Conservation (phyloP, 306 rosid genomes). For the Erythrophleum fordii region DNA sequence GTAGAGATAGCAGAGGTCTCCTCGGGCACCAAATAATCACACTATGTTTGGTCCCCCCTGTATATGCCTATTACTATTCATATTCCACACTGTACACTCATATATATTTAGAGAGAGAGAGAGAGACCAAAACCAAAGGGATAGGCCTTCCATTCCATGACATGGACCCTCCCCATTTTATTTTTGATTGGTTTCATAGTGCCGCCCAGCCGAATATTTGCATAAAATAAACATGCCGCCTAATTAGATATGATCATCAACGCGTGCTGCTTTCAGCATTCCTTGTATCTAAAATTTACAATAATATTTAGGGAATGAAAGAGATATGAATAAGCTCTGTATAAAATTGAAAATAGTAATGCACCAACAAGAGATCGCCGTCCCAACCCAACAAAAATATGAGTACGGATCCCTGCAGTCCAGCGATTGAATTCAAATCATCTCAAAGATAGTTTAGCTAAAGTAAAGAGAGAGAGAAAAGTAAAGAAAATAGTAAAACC, state of each 20-base stretch:
- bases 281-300: not conserved
- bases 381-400: not conserved
- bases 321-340: not conserved
- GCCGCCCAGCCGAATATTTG: constrained; percentile 12
- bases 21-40: constrained; percentile 22
- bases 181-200: not conserved
- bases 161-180: not conserved
- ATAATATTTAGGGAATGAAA: not conserved
- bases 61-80: not conserved
- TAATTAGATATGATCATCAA: not conserved
- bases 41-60: constrained; percentile 4
- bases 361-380: not conserved
- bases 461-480: no score
- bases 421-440: no score
- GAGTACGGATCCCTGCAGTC: no score
- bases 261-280: not conserved
- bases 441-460: no score
- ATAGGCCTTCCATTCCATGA: not conserved
- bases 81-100: not conserved
- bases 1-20: constrained; percentile 17
- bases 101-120: not conserved
- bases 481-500: no score
- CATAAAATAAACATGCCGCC: not conserved
- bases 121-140: not conserved
- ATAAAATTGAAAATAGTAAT: not conserved